Conservation (phyloP, 1,284 basidiomycete genomes). For the Albatrellus sp. region DNA sequence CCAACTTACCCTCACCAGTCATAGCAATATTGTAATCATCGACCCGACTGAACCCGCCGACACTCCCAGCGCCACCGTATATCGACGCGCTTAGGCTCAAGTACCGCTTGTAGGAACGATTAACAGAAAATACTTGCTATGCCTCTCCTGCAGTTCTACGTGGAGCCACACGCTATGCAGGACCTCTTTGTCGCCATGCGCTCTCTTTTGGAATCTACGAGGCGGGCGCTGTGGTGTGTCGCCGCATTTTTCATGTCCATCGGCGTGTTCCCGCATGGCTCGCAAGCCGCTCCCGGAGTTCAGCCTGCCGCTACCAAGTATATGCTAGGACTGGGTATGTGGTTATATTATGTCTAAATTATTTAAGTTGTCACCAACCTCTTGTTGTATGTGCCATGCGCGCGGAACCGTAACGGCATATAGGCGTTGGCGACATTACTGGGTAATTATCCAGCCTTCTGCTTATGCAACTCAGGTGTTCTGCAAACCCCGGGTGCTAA, state of each 20-base stretch:
- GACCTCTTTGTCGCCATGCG: not conserved
- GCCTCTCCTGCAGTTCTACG: constrained; percentile 4
- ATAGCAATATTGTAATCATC: no score
- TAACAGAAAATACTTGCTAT: no score
- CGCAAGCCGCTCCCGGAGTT: not conserved
- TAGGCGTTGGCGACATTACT: constrained; percentile 69
- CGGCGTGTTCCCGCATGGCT: not conserved
- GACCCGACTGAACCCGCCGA: no score
- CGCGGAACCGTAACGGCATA: not conserved
- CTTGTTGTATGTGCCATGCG: no score
- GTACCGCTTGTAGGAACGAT: no score
- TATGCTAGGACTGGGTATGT: constrained; percentile 3
- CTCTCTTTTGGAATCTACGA: not conserved
- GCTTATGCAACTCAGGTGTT: constrained; percentile 1
- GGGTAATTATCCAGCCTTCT: constrained; percentile 29
- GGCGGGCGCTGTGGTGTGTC: constrained; percentile 1
- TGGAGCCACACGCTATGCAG: not conserved
- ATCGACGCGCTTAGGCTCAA: no score
- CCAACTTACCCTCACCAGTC: no score
- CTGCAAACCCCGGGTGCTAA: constrained; percentile 4
- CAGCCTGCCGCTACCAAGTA: not conserved
- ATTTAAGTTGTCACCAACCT: no score
- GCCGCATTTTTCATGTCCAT: constrained; percentile 2
- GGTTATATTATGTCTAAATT: not conserved
- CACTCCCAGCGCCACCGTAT: no score